Conservation (phyloP, 345 rosid species). For the Populus davidiana region DNA sequence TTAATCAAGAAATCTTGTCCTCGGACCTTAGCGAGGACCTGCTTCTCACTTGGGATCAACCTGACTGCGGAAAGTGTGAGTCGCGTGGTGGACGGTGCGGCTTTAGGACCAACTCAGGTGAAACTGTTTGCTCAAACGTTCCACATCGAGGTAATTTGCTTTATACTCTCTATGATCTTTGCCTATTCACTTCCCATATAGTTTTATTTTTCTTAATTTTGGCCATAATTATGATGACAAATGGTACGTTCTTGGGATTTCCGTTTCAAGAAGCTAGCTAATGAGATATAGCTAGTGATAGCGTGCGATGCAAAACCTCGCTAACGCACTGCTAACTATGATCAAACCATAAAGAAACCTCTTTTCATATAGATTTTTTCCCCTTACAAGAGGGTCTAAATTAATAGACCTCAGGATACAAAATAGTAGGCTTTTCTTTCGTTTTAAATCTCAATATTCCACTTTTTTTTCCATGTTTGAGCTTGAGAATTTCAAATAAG, state of each 20-base stretch:
- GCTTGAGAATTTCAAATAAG: too few relatives aligned
- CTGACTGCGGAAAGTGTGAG: conserved; percentile 54
- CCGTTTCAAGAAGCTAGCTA: too few relatives aligned
- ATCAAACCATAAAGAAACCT: too few relatives aligned
- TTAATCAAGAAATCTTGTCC: conserved; percentile 38
- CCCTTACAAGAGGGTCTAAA: too few relatives aligned
- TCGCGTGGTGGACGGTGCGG: conserved; percentile 57
- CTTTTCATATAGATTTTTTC: too few relatives aligned
- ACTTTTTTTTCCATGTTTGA: too few relatives aligned
- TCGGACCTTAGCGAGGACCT: conserved; percentile 45
- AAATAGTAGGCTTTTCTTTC: too few relatives aligned
- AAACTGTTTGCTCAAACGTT: conserved; percentile 40
- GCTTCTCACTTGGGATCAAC: conserved; percentile 41
- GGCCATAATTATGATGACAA: neutral
- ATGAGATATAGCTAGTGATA: too few relatives aligned
- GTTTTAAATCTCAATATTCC: too few relatives aligned
- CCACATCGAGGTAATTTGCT: conserved; percentile 39
- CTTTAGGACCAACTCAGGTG: conserved; percentile 42
- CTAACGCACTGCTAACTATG: too few relatives aligned
- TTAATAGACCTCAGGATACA: too few relatives aligned
- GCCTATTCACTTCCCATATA: neutral
- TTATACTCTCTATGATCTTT: neutral
- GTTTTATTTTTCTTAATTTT: neutral
- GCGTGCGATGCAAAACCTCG: too few relatives aligned
- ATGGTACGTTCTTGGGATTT: neutral